These are phyloP conservation scores for Herpetomonas samuelpessoai DNA, from an alignment of 208 protist species.

Conservation along the genomic window DNA sequence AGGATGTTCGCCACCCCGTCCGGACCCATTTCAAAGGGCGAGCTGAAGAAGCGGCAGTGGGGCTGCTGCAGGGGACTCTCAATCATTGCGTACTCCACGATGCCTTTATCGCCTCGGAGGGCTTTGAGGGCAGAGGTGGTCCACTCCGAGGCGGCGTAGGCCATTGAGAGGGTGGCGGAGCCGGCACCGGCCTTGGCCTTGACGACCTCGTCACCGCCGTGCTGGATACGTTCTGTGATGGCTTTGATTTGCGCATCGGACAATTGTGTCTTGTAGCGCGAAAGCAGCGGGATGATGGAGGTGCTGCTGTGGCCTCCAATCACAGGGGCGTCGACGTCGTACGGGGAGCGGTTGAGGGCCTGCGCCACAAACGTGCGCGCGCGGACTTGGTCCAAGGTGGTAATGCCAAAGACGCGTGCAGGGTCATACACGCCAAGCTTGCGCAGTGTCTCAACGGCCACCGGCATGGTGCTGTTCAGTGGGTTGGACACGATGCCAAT, in stretches of 20 bases:
- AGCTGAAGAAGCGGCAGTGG: constrained; percentile 76
- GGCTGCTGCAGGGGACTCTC: constrained; percentile 44
- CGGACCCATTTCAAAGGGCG: constrained; percentile 74
- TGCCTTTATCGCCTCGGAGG: constrained; percentile 62
- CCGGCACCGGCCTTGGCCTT: constrained; percentile 84
- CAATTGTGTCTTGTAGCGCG: constrained; percentile 43
- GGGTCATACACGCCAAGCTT: constrained; percentile 86
- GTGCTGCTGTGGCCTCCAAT: constrained; percentile 94
- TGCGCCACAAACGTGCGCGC: constrained; percentile 79
- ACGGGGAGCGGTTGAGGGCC: constrained; percentile 42
- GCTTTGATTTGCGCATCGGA: constrained; percentile 65
- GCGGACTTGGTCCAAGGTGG: constrained; percentile 87
- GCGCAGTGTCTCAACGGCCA: constrained; percentile 90
- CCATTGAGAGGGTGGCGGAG: constrained; percentile 73
- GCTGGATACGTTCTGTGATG: constrained; percentile 83
- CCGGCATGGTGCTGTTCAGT: constrained; percentile 95
- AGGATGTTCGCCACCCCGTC: constrained; percentile 64
- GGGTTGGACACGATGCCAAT: constrained; percentile 94
- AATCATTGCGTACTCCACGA: constrained; percentile 75
- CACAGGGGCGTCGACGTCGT: constrained; percentile 81
- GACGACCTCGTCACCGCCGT: constrained; percentile 85
- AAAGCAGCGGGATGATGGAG: constrained; percentile 94
- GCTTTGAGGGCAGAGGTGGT: constrained; percentile 57
- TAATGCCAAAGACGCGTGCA: constrained; percentile 88
- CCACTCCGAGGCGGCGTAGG: constrained; percentile 70